phyloP scores from a whole-genome alignment of 2,329 filamentous ascomycete species.

The Colletotrichum sublineola region DNA sequence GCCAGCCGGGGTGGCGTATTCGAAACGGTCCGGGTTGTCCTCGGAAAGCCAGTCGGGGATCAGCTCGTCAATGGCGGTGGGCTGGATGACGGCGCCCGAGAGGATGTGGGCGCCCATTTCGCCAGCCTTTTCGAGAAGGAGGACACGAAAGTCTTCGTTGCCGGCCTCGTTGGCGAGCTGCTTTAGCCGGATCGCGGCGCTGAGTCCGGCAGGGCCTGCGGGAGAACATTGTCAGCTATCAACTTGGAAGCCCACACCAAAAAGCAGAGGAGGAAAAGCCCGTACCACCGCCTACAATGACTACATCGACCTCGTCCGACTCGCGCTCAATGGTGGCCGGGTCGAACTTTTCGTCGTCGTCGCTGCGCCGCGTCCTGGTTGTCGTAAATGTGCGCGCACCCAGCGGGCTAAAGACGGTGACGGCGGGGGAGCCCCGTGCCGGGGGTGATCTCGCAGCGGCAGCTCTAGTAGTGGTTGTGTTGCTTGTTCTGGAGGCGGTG shows the following conservation, averaged over 20 bases:
- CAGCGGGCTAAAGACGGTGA: slow-evolving; percentile 27
- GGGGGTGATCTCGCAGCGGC: slow-evolving; percentile 13
- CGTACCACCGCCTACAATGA: slow-evolving; percentile 89
- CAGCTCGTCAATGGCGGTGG: slow-evolving; percentile 87
- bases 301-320: slow-evolving; percentile 94
- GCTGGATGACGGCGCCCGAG: slow-evolving; percentile 95
- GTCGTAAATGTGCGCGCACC: slow-evolving; percentile 41
- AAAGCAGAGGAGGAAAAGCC: slow-evolving; percentile 4
- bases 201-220: slow-evolving; percentile 86
- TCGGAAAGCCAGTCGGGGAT: slow-evolving; percentile 94
- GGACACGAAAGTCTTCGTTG: slow-evolving; percentile 94
- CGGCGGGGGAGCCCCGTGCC: slow-evolving; percentile 9
- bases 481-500: slow-evolving; percentile 26
- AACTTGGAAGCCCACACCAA: background rate
- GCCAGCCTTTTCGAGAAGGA: slow-evolving; percentile 94
- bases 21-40: slow-evolving; percentile 88
- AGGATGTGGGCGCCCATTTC: slow-evolving; percentile 96
- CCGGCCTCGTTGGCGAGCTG: slow-evolving; percentile 94
- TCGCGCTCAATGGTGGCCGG: slow-evolving; percentile 82
- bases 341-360: slow-evolving; percentile 70
- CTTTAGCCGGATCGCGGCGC: slow-evolving; percentile 93
- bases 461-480: slow-evolving; percentile 15
- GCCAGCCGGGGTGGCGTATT: slow-evolving; percentile 86
- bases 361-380: slow-evolving; percentile 39
- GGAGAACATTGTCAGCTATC: background rate